phyloP scores from a whole-genome alignment of 352 stramenopile species.

The Elongisporangium undulatum region DNA sequence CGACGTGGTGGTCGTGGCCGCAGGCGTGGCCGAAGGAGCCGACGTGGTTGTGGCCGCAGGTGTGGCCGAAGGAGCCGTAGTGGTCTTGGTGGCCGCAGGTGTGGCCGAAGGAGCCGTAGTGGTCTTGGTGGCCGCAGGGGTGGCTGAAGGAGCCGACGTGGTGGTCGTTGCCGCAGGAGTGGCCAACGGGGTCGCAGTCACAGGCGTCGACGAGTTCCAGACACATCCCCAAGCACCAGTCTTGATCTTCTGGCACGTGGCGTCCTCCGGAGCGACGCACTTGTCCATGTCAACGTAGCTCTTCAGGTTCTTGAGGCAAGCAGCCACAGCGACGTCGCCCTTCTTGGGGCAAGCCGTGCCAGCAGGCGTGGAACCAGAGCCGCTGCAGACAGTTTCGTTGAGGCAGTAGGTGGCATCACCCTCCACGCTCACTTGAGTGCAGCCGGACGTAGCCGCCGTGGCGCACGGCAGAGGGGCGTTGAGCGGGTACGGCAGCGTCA shows the following conservation, averaged over 20 bases:
- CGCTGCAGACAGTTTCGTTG: slow-evolving; percentile 53
- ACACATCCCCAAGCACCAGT: slow-evolving; percentile 74
- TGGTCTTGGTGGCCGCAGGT: slow-evolving; percentile 10
- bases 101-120: slow-evolving; percentile 3
- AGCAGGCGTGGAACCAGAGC: slow-evolving; percentile 27
- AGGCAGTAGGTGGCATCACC: slow-evolving; percentile 75
- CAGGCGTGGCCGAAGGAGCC: slow-evolving; percentile 11
- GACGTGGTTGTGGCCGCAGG: slow-evolving; percentile 7
- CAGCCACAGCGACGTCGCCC: slow-evolving; percentile 45
- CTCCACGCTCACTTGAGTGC: slow-evolving; percentile 60
- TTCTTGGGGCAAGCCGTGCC: slow-evolving; percentile 50
- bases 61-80: slow-evolving; percentile 5
- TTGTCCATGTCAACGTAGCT: slow-evolving; percentile 44
- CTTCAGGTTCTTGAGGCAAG: slow-evolving; percentile 50
- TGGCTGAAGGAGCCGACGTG: slow-evolving; percentile 9
- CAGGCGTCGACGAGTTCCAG: slow-evolving; percentile 8
- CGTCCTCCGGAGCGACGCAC: slow-evolving; percentile 51
- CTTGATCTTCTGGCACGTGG: slow-evolving; percentile 53
- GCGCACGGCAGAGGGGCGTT: background rate
- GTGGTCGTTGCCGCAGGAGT: slow-evolving; percentile 26
- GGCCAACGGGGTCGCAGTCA: slow-evolving; percentile 5
- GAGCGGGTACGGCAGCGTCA: no score
- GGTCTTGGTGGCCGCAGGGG: slow-evolving; percentile 3
- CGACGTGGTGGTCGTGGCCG: slow-evolving; percentile 7
- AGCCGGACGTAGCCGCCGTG: slow-evolving; percentile 20